Conservation (phyloP, 371 early-diverging fungal species). For the Rhizopus delemar region DNA sequence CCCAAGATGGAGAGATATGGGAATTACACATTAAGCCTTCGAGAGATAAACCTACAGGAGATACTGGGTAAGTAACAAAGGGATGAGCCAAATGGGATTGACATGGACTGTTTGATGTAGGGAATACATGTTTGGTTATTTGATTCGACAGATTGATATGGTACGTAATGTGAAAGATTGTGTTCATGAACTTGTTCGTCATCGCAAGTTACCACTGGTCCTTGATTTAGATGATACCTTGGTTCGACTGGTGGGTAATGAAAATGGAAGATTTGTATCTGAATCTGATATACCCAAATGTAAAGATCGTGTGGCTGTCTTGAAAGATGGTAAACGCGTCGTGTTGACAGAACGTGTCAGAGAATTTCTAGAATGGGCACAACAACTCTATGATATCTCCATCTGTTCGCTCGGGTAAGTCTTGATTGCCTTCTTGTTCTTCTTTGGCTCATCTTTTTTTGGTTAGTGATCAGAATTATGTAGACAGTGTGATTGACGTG, state of each 20-base stretch:
- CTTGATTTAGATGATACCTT: slow-evolving; percentile 82
- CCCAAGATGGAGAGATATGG: slow-evolving; percentile 58
- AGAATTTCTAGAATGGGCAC: slow-evolving; percentile 79
- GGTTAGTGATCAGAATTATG: slow-evolving; percentile 72
- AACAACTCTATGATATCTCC: slow-evolving; percentile 67
- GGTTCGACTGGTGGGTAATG: slow-evolving; percentile 72
- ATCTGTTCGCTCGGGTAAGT: slow-evolving; percentile 77
- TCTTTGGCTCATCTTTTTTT: background rate
- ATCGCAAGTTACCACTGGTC: slow-evolving; percentile 70
- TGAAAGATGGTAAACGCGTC: slow-evolving; percentile 68
- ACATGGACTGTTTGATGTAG: slow-evolving; percentile 7
- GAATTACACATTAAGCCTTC: slow-evolving; percentile 75
- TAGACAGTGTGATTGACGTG: slow-evolving; percentile 69
- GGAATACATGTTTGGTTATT: slow-evolving; percentile 65
- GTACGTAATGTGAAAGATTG: slow-evolving; percentile 53
- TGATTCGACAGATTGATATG: slow-evolving; percentile 62
- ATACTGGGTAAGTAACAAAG: slow-evolving; percentile 53
- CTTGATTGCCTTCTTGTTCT: no score
- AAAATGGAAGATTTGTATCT: slow-evolving; percentile 68
- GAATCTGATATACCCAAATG: slow-evolving; percentile 51
- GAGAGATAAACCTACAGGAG: slow-evolving; percentile 61
- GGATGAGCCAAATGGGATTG: background rate
- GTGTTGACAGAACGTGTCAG: slow-evolving; percentile 72
- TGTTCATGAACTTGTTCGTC: slow-evolving; percentile 42
- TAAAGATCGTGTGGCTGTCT: slow-evolving; percentile 58